Percentiles rank a stretch among this genome's conserved stretches.
Evolutionary conservation across 2,329 filamentous ascomycete genomes (phyloP).

Genomic region (Botryosphaeria dothidea): DNA sequence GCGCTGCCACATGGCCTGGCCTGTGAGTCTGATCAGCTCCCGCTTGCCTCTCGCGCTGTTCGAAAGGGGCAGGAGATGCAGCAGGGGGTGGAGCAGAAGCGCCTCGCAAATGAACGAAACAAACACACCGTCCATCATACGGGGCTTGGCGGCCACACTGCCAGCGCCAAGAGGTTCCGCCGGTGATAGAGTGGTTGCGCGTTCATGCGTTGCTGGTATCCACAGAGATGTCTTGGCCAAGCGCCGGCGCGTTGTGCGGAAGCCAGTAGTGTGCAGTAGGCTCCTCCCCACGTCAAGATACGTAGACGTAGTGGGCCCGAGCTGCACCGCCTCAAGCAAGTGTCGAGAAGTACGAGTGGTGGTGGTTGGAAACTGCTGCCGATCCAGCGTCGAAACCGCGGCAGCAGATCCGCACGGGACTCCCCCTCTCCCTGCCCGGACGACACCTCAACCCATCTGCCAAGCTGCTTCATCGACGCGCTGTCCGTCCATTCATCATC

Average conservation of each 20-base stretch:
- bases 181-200: not conserved
- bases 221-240: not conserved
- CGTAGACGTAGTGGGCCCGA: not conserved
- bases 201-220: not conserved
- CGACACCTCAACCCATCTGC: not conserved
- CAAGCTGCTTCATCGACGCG: constrained; percentile 9
- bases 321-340: constrained; percentile 1
- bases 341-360: not conserved
- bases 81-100: constrained; percentile 6
- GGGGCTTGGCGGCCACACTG: constrained; percentile 1
- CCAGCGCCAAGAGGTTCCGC: constrained; percentile 6
- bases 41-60: constrained; percentile 1
- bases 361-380: not conserved
- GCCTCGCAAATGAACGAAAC: constrained; percentile 1
- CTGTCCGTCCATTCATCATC: not conserved
- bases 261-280: not conserved
- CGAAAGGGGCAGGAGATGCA: constrained; percentile 16
- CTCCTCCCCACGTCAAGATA: not conserved
- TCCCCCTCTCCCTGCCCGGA: constrained; percentile 3
- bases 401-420: constrained; percentile 17
- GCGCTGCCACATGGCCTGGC: constrained; percentile 6
- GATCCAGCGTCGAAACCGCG: not conserved
- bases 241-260: not conserved
- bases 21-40: not conserved
- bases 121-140: not conserved